Conservation (phyloP, 2,329 filamentous ascomycete genomes). For the Parafenestella ontariensis region DNA sequence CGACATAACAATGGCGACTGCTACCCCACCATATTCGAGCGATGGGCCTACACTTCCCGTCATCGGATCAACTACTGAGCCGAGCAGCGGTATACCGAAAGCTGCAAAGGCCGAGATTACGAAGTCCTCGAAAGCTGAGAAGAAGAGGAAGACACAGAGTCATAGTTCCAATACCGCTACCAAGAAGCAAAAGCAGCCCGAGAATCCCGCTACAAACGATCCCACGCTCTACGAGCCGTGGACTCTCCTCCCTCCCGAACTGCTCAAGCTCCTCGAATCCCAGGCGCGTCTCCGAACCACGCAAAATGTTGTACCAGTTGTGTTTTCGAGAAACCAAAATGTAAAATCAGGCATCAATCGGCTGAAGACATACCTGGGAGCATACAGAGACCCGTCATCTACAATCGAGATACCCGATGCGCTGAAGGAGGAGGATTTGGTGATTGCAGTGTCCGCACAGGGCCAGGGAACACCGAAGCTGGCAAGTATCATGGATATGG, state of each 20-base stretch:
- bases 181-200: slow-evolving; percentile 5
- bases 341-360: slow-evolving; percentile 24
- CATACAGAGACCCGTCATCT: slow-evolving; percentile 6
- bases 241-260: slow-evolving; percentile 15
- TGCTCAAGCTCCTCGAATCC: slow-evolving; percentile 9
- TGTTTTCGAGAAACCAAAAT: slow-evolving; percentile 31
- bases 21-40: slow-evolving; percentile 24
- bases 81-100: neutral
- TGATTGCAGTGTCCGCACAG: slow-evolving; percentile 30
- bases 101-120: neutral
- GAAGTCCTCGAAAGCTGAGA: neutral
- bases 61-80: slow-evolving; percentile 4
- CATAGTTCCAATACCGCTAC: neutral
- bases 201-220: slow-evolving; percentile 11
- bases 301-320: slow-evolving; percentile 18
- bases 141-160: slow-evolving; percentile 16
- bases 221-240: slow-evolving; percentile 28
- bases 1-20: slow-evolving; percentile 3
- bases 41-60: slow-evolving; percentile 30
- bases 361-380: slow-evolving; percentile 17
- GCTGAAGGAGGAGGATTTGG: slow-evolving; percentile 4
- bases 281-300: slow-evolving; percentile 6
- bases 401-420: slow-evolving; percentile 16
- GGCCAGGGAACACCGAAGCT: slow-evolving; percentile 27
- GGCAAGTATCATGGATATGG: slow-evolving; percentile 30